Conservation (phyloP, 768 basidiomycete species). For the Suillus paluster region DNA sequence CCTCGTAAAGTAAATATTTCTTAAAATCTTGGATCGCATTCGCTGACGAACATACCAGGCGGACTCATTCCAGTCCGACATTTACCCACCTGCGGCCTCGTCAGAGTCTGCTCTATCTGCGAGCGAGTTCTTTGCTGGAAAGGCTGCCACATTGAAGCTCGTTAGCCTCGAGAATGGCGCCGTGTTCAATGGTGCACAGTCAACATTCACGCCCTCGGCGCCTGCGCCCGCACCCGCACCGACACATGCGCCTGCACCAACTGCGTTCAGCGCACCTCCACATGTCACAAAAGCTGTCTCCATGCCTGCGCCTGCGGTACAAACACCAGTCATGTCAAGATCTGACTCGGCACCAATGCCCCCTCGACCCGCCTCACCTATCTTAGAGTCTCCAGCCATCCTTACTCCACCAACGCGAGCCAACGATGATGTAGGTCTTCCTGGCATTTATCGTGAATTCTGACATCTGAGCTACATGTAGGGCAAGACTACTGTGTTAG, state of each 20-base stretch:
- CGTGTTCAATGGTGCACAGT: conserved; percentile 36
- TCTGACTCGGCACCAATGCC: conserved; percentile 18
- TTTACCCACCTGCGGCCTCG: conserved; percentile 91
- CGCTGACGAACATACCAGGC: conserved; percentile 49
- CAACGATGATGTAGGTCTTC: conserved; percentile 37
- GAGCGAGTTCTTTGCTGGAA: conserved; percentile 87
- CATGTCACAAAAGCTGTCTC: conserved; percentile 39
- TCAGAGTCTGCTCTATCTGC: conserved; percentile 79
- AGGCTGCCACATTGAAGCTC: conserved; percentile 75
- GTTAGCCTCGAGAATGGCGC: conserved; percentile 78
- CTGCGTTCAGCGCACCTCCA: conserved; percentile 28
- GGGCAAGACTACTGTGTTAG: conserved; percentile 31
- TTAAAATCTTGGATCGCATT: not conserved
- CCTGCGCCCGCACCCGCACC: conserved; percentile 33
- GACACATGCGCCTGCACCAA: conserved; percentile 30
- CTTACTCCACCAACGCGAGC: conserved; percentile 24
- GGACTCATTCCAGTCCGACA: conserved; percentile 96
- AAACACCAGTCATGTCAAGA: conserved; percentile 13
- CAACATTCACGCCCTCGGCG: conserved; percentile 18
- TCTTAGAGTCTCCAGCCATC: conserved; percentile 14
- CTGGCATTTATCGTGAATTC: not conserved
- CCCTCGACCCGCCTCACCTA: conserved; percentile 10
- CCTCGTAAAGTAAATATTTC: conserved; percentile 76
- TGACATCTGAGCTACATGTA: conserved; percentile 7
- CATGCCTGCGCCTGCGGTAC: conserved; percentile 22